Evolutionary conservation across 1,284 basidiomycete genomes (phyloP).

Genomic region (Trametes hirsuta): DNA sequence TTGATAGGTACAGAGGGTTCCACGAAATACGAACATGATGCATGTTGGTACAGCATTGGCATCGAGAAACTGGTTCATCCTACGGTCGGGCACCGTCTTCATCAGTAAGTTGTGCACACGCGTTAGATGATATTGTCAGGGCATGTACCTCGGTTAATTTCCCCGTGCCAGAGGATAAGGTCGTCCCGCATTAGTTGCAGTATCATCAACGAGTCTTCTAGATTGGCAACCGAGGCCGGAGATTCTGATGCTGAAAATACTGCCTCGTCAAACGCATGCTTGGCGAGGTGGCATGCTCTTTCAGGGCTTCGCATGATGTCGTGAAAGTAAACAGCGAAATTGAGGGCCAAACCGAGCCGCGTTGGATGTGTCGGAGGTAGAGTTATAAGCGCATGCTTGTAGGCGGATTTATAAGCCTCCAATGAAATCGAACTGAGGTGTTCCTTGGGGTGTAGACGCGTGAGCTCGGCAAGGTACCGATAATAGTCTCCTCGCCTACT

Average conservation of each 20-base stretch:
- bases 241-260: constrained; percentile 48
- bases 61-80: too few species aligned
- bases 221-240: constrained; percentile 42
- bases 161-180: constrained; percentile 63
- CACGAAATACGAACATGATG: too few species aligned
- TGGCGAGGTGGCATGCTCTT: constrained; percentile 89
- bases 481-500: constrained; percentile 72
- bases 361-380: constrained; percentile 68
- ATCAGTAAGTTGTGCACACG: too few species aligned
- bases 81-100: too few species aligned
- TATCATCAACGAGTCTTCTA: constrained; percentile 69
- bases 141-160: constrained; percentile 39
- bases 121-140: not conserved
- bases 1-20: too few species aligned
- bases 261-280: constrained; percentile 74
- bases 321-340: constrained; percentile 97
- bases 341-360: constrained; percentile 88
- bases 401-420: constrained; percentile 68
- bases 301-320: constrained; percentile 93
- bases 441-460: constrained; percentile 47
- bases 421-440: constrained; percentile 57
- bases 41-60: too few species aligned
- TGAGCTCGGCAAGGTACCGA: constrained; percentile 68
- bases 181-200: constrained; percentile 68
- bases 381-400: constrained; percentile 60